Evolutionary conservation across 2,329 filamentous ascomycete genomes (phyloP).

Genomic region (Metarhizium brunneum): DNA sequence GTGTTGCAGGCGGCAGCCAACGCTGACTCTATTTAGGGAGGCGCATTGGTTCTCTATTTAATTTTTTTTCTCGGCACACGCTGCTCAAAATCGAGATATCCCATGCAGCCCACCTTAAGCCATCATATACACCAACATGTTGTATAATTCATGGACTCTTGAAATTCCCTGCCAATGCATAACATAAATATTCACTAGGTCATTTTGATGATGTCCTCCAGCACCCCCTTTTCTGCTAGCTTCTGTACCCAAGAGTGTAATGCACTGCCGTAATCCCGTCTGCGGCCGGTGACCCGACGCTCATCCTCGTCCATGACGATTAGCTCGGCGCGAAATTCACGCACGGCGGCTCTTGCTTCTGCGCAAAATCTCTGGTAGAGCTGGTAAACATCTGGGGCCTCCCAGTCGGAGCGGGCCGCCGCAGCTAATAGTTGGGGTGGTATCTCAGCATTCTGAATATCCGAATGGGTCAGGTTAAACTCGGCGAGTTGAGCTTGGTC

Average conservation of each 20-base stretch:
- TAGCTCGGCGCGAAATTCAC: constrained; percentile 39
- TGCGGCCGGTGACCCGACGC: constrained; percentile 42
- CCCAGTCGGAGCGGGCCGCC: constrained; percentile 7
- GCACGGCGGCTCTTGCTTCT: constrained; percentile 32
- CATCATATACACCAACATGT: not conserved
- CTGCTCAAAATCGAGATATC: not conserved
- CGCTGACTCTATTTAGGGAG: not conserved
- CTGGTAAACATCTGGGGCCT: constrained; percentile 18
- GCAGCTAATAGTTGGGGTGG: constrained; percentile 9
- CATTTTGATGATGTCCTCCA: constrained; percentile 34
- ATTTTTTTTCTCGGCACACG: not conserved
- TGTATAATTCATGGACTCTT: not conserved
- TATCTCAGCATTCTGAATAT: constrained; percentile 15
- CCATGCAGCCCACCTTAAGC: not conserved
- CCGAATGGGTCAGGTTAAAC: constrained; percentile 18
- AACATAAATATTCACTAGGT: constrained; percentile 6
- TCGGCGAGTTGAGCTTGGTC: constrained; percentile 17
- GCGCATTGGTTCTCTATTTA: not conserved
- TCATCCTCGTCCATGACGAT: constrained; percentile 36
- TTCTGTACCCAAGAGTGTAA: constrained; percentile 61
- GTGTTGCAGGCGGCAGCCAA: not conserved
- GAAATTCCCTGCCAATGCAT: too few relatives aligned
- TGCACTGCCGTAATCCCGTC: constrained; percentile 60
- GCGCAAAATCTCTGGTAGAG: constrained; percentile 29
- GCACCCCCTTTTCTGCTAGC: constrained; percentile 55